Evolutionary conservation across 331 rosid genomes (phyloP), one percentile per base, ranked within the genome.

Genomic region (Malus hybrid): DNA sequence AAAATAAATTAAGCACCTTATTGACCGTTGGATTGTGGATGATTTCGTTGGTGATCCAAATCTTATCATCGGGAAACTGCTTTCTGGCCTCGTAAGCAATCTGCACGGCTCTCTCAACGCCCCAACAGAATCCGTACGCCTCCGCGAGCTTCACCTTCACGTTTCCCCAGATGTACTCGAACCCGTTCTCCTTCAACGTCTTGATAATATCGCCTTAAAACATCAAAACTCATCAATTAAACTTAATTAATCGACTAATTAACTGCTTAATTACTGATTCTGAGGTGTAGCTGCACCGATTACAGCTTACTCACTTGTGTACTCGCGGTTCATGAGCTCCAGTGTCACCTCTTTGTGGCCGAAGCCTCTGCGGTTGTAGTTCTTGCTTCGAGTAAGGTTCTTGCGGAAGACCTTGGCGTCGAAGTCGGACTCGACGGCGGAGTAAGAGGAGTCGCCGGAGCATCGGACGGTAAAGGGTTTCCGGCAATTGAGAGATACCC

Each of bases 1-100:
- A 44, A 27, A 15, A 29, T 8, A 7, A 42, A 10, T 70, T 10
- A 44, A 10, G 14, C 65, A 94, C 99, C 99, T 90, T 83, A 66
- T 90, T 90, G 83, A 94, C 97, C 32, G 96, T 90, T 14, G 99
- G 99, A 72, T 94, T 94, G 83, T 94, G 99, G 77, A 94, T 94
- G 80, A 94, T 90, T 68, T 94, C 99, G 77, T 94, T 94, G 79
- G 99, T 94, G 34, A 94, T 33, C 97, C 99, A 94, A 28, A 94
- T 81, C 42, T 73, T 90, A 74, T 92, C 97, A 10, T 81, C 79
- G 6, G 97, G 97, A 77, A 89, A 94, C 78, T 94, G 99, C 76
- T 92, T 92, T 76, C 99, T 87, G 5, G 97, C 99, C 77, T 94
- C 99, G 56, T 94, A 94, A 12, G 99, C 99, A 75, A 94, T 94